Conservation (phyloP, 352 stramenopile genomes). For the Phytophthora sojae region DNA sequence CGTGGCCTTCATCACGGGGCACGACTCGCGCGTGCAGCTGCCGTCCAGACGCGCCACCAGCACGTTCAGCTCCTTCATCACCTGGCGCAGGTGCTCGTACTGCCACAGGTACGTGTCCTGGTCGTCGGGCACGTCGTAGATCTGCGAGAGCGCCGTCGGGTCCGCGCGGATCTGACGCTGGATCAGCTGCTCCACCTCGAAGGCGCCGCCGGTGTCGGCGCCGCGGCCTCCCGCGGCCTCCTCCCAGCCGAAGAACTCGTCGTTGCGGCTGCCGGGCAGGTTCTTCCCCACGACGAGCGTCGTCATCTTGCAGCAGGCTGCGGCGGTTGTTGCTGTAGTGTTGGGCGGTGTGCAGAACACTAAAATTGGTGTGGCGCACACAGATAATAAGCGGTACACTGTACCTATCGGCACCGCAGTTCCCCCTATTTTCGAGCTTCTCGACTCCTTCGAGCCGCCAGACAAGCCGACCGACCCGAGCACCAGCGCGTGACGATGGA, state of each 20-base stretch:
- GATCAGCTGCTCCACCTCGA: conserved; percentile 83
- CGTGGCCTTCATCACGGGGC: conserved; percentile 84
- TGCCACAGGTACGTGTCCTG: conserved; percentile 89
- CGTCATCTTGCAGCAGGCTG: conserved; percentile 32
- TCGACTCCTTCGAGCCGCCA: no score
- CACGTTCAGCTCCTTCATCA: conserved; percentile 87
- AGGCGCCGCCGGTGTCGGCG: conserved; percentile 57
- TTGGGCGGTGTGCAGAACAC: no score
- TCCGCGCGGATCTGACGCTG: conserved; percentile 73
- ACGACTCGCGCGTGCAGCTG: conserved; percentile 73
- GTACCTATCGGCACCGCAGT: not conserved
- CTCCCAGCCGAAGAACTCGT: conserved; percentile 87
- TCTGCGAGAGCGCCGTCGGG: conserved; percentile 59
- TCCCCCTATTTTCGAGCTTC: conserved; percentile 1
- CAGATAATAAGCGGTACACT: no score
- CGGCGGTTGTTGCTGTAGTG: conserved; percentile 16
- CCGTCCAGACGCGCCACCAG: conserved; percentile 74
- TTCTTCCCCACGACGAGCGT: conserved; percentile 75
- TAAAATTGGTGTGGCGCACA: no score
- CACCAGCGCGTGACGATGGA: conserved; percentile 31
- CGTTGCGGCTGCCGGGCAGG: conserved; percentile 71
- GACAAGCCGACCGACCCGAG: not conserved
- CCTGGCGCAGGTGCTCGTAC: conserved; percentile 85
- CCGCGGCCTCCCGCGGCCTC: conserved; percentile 22
- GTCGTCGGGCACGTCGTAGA: conserved; percentile 82